Evolutionary conservation across 1,284 basidiomycete species (phyloP).

Genomic region (Ceratobasidium sp.): DNA sequence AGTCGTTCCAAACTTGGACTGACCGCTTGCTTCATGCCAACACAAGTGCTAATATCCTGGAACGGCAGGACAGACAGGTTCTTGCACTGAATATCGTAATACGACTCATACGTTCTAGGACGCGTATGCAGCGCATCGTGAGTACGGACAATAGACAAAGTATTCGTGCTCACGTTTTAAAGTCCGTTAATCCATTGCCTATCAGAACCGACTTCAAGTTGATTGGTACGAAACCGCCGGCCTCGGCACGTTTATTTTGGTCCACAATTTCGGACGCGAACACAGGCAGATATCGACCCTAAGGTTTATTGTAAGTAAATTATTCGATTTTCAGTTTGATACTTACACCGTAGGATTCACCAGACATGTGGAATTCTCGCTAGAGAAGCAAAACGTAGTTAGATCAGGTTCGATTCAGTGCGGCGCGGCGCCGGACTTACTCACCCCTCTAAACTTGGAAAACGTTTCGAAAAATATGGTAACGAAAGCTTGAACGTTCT

Average conservation of each 20-base stretch:
- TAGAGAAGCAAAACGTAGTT: not conserved
- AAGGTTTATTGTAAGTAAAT: not conserved
- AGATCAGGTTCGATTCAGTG: constrained; percentile 65
- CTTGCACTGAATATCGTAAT: constrained; percentile 58
- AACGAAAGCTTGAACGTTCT: constrained; percentile 78
- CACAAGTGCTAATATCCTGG: constrained; percentile 65
- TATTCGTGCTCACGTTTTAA: constrained; percentile 36
- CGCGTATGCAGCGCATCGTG: constrained; percentile 20
- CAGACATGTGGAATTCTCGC: constrained; percentile 74
- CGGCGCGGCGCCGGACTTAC: constrained; percentile 51
- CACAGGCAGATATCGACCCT: constrained; percentile 81
- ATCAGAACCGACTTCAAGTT: constrained; percentile 87
- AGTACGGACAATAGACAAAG: not conserved
- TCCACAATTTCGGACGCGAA: constrained; percentile 86
- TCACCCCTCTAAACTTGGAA: constrained; percentile 52
- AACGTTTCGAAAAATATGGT: constrained; percentile 83
- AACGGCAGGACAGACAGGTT: constrained; percentile 61
- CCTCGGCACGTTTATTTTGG: constrained; percentile 73
- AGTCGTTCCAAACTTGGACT: not conserved
- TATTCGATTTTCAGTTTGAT: constrained; percentile 50
- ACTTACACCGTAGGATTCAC: constrained; percentile 75
- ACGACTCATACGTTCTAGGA: constrained; percentile 53
- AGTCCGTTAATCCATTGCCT: constrained; percentile 69
- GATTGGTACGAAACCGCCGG: constrained; percentile 76
- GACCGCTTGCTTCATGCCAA: constrained; percentile 69